Percentiles rank a stretch among this genome's conserved stretches.
Evolutionary conservation across 2,329 filamentous ascomycete genomes (phyloP).

Genomic region (Beauveria rudraprayagi): DNA sequence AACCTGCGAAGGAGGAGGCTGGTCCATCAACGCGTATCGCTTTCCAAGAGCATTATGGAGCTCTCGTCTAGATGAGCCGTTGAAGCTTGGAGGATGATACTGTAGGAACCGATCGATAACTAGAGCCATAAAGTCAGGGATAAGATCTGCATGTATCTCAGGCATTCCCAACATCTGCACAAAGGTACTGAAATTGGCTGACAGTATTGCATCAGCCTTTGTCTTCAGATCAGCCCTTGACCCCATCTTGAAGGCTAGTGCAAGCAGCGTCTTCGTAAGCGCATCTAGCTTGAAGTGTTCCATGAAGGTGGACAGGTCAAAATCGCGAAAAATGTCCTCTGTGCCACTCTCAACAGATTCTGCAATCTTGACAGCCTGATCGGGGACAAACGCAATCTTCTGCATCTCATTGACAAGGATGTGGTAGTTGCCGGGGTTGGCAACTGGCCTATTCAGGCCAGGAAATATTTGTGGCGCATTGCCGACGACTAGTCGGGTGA

Average conservation of each 20-base stretch:
- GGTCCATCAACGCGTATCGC: constrained; percentile 58
- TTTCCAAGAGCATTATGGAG: constrained; percentile 57
- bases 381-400: constrained; percentile 71
- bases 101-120: constrained; percentile 83
- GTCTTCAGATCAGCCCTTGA: constrained; percentile 73
- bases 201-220: constrained; percentile 89
- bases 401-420: constrained; percentile 76
- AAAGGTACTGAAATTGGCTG: constrained; percentile 70
- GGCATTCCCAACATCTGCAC: constrained; percentile 65
- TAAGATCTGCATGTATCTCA: constrained; percentile 57
- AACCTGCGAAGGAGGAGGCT: constrained; percentile 61
- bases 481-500: constrained; percentile 81
- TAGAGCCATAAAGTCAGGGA: constrained; percentile 62
- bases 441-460: constrained; percentile 61
- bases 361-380: constrained; percentile 84
- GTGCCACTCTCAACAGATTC: constrained; percentile 86
- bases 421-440: constrained; percentile 75
- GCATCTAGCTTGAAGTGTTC: constrained; percentile 93
- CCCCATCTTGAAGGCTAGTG: constrained; percentile 80
- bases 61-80: constrained; percentile 64
- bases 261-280: constrained; percentile 77
- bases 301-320: constrained; percentile 91
- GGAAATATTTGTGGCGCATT: constrained; percentile 92
- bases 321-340: constrained; percentile 90
- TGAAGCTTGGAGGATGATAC: constrained; percentile 79